phyloP scores from a whole-genome alignment of 1,284 basidiomycete species.

The Stygiomarasmius scandens region DNA sequence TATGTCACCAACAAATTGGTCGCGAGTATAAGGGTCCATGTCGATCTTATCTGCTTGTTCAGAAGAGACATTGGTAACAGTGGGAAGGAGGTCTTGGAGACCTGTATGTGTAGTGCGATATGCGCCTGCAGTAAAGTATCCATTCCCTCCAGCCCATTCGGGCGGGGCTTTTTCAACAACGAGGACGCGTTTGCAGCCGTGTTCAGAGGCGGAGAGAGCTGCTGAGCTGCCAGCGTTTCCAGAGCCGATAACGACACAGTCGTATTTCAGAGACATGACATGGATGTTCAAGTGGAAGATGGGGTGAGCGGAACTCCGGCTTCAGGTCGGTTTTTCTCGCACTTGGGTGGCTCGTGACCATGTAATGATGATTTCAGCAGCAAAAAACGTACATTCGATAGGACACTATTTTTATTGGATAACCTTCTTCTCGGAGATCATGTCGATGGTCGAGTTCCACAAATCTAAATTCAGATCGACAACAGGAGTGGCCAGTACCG shows the following conservation, averaged over 20 bases:
- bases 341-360: no score
- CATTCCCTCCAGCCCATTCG: constrained; percentile 70
- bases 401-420: no score
- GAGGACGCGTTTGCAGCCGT: constrained; percentile 58
- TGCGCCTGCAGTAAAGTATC: constrained; percentile 72
- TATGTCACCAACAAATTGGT: constrained; percentile 59
- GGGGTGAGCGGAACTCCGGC: neutral
- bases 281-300: neutral
- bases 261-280: constrained; percentile 30
- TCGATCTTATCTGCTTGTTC: constrained; percentile 52
- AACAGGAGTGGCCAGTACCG: neutral
- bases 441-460: neutral
- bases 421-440: no score
- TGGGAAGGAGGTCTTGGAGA: constrained; percentile 55
- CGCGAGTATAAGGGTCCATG: constrained; percentile 56
- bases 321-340: neutral
- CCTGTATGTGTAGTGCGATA: constrained; percentile 63
- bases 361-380: no score
- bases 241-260: constrained; percentile 67
- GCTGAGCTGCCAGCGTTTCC: constrained; percentile 71
- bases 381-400: no score
- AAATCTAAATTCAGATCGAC: neutral
- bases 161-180: constrained; percentile 66
- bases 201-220: constrained; percentile 59
- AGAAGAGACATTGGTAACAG: constrained; percentile 50